Evolutionary conservation across 441 rosid species (phyloP).

Genomic region (Gossypium gossypioides): DNA sequence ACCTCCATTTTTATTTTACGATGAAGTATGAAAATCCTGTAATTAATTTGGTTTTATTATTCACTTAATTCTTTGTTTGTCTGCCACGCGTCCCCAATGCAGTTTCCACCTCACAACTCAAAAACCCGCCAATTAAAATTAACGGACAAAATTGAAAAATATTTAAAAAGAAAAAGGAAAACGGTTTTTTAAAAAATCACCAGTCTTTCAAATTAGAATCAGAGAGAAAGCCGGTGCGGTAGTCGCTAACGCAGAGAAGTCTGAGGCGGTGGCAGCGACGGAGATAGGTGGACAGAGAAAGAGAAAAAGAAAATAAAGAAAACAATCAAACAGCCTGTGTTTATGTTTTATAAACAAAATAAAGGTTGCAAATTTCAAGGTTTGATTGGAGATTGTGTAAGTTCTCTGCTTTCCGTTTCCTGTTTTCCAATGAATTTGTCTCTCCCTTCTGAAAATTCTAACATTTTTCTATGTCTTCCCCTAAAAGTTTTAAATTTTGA

Average conservation of each 20-base stretch:
- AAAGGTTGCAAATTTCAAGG: not conserved
- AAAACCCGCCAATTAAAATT: conserved; percentile 13
- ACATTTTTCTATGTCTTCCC: not conserved
- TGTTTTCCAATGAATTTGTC: not conserved
- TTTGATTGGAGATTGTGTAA: not conserved
- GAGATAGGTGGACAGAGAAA: not conserved
- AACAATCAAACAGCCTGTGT: not conserved
- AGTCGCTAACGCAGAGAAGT: not conserved
- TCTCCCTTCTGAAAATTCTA: not conserved
- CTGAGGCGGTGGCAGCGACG: conserved; percentile 11
- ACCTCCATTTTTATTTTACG: not conserved
- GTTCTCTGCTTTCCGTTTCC: not conserved
- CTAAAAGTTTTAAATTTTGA: not conserved
- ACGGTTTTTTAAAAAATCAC: not conserved
- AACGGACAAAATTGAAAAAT: conserved; percentile 18
- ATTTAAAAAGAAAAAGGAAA: not conserved
- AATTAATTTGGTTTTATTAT: too few relatives aligned
- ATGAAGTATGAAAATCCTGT: too few relatives aligned
- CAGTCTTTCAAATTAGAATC: conserved; percentile 16
- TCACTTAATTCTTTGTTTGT: not conserved
- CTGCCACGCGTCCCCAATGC: not conserved
- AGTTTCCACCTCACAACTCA: not conserved
- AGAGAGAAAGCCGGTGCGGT: conserved; percentile 11
- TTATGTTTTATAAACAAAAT: not conserved
- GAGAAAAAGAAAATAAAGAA: not conserved